phyloP scores from a whole-genome alignment of 305 asterid genomes.

The Euphrasia arctica region DNA sequence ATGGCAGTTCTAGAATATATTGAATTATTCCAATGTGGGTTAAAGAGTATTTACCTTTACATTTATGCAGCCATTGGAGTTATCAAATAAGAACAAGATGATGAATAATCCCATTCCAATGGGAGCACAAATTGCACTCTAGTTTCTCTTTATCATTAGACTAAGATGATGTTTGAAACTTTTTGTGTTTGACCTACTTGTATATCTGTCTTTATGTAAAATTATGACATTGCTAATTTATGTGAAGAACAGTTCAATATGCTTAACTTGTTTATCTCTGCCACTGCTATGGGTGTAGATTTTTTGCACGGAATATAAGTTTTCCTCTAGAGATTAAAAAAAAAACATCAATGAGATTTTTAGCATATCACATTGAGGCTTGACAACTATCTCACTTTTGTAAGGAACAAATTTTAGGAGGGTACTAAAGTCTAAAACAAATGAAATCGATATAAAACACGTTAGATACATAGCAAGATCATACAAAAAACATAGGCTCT shows the following conservation, averaged over 20 bases:
- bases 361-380: no score
- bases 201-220: not conserved
- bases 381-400: no score
- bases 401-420: not conserved
- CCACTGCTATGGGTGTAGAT: no score
- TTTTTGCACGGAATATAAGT: no score
- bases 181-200: not conserved
- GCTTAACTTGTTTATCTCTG: no score
- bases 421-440: not conserved
- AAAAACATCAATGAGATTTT: no score
- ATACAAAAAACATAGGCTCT: not conserved
- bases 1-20: not conserved
- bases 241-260: not conserved
- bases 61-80: constrained; percentile 14
- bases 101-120: not conserved
- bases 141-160: not conserved
- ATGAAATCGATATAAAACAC: not conserved
- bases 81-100: constrained; percentile 9
- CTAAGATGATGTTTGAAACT: constrained; percentile 1
- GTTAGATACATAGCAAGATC: not conserved
- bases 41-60: not conserved
- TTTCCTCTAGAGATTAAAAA: no score
- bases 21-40: not conserved
- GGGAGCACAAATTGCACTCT: not conserved
- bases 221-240: not conserved